Base-by-base conservation (phyloP, 768 basidiomycete species). In the Candolleomyces aberdarensis region DNA sequence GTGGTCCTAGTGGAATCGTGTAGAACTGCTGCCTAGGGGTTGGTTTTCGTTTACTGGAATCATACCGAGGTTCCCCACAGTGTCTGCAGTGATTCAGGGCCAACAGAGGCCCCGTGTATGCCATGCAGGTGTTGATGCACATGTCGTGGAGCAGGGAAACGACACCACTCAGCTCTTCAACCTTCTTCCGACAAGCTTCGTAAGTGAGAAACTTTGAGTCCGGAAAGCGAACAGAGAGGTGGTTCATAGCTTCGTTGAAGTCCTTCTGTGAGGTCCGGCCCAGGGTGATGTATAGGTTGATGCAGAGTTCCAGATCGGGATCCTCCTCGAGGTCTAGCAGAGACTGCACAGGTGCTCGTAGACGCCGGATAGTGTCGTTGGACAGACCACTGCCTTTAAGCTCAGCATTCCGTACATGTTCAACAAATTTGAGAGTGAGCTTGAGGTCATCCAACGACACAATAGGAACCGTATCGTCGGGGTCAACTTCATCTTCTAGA, bases 71-170 rank as follows among this genome's bases (percentile, higher is more conserved):
- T 15, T 64, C 53, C 0, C 48, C 19, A 59, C 79, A 80, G 0
- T 66, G 17, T 0, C 63, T 67, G 54, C 77, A 80, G 0, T 17
- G 3, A 0, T 72, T 64, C 1, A 70, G 62, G 3, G 66, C 36
- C 0, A 56, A 26, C 41, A 66, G 76, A 0, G 75, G 79, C 0
- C 77, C 75, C 0, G 75, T 79, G 51, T 69, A 80, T 0, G 71
- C 75, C 2, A 74, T 43, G 58, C 78, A 82, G 0, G 69, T 67
- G n/a, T 79, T 72, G 0, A 63, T 56, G 49, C 79, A 81, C 79
- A 80, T 80, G 52, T 79, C 68, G 17, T 68, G 29, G 1, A 67
- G 47, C 11, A 80, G 61, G 0, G 72, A 57, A 5, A 59, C 31
- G 3, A 81, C 61, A 0, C 80, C 74, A 22, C 67, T 75, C 7